These are phyloP conservation scores for Crithidia mellificae DNA, from an alignment of 208 protist species.

Conservation along the genomic window DNA sequence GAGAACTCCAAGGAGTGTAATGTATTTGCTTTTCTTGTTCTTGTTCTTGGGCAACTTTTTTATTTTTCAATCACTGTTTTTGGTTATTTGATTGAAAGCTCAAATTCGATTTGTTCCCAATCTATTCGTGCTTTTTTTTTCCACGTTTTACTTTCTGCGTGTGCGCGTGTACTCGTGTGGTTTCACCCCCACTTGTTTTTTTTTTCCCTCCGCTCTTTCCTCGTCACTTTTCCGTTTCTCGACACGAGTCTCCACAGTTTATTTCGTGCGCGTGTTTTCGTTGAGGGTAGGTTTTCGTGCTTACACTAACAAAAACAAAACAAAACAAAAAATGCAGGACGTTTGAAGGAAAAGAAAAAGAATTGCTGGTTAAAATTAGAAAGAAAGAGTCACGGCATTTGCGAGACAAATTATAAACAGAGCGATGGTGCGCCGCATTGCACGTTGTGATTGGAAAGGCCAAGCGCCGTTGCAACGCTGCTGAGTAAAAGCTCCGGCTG, in stretches of 20 bases:
- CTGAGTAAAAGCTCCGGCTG: no score
- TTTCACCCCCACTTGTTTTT: constrained; percentile 5
- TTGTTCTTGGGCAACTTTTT: neutral
- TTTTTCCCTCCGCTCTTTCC: neutral
- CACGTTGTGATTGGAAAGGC: neutral
- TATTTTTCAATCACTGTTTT: neutral
- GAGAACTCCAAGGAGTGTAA: neutral
- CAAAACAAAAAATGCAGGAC: neutral
- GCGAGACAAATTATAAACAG: neutral
- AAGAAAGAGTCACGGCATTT: no score
- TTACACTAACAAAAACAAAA: neutral
- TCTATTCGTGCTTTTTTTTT: neutral
- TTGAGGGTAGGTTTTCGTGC: neutral
- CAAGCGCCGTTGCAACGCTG: neutral
- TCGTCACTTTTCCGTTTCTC: constrained; percentile 2
- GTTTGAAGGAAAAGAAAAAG: no score
- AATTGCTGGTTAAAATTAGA: no score
- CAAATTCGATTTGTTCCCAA: no score
- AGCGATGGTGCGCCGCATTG: neutral
- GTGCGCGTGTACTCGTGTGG: neutral
- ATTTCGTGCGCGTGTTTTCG: neutral
- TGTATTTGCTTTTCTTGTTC: neutral
- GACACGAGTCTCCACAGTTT: neutral
- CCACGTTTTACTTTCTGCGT: neutral
- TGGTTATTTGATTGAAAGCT: no score